Base-by-base conservation (phyloP, 345 rosid genomes). In the Citrus australasica region DNA sequence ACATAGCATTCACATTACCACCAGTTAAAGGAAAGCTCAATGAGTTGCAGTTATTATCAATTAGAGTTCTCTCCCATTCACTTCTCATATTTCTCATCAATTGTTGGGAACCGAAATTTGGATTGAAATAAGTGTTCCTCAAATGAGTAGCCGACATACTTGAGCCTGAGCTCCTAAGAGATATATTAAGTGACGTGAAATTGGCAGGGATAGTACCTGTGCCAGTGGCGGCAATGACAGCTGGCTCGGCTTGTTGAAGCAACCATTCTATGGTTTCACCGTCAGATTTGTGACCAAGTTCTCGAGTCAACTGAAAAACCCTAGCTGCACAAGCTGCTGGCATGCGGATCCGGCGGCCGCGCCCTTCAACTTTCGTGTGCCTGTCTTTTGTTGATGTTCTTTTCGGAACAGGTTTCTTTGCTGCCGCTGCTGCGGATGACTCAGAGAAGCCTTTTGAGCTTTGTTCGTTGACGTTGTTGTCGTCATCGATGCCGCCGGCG, bases 351-450 rank as follows among this genome's bases (percentile, higher is more conserved):
- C 98, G 88, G 61, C 98, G 94, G 55, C 98, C 98, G 0, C 98
- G 97, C 55, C 98, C 98, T n/a, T 94, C 97, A 14, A 94, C 98
- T 83, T 94, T 94, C 79, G 98, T 94, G 90, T 94, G 98, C 64
- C 98, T 85, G 85, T 94, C 98, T 72, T 91, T 94, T 24, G 95
- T 88, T 9, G 97, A 89, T 65, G 90, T 78, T 59, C 98, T 84
- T 75, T 91, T 92, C 0, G 97, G 92, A n/a, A 88, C 88, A 1
- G 91, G 83, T 65, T 93, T 93, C 90, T 90, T 92, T 74, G 27
- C 25, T 21, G 46, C 67, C 11, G 67, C 37, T 35, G 37, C 48
- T 3, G 58, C n/a, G 21, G 81, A 55, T 9, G 67, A 46, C 13
- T 76, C 82, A 14, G 46, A 33, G 63, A 78, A 19, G n/a, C 37